Evolutionary conservation across 768 basidiomycete genomes (phyloP), one percentile per base, ranked within the genome.

Genomic region (Kwoniella shandongensis): DNA sequence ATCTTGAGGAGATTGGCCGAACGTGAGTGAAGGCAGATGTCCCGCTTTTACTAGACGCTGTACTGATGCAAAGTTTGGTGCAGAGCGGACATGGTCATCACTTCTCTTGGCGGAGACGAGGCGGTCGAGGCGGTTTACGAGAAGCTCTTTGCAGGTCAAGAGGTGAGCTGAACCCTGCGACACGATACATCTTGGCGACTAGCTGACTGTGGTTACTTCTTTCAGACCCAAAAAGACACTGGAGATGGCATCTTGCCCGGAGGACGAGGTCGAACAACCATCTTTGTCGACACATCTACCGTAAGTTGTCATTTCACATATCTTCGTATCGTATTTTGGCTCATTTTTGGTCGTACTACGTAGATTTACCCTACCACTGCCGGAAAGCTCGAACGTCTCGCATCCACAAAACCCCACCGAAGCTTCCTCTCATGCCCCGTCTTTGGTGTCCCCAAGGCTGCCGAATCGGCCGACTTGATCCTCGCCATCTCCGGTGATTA

Each of bases 271-370:
- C 46, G 57, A 69, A 75, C 79, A 63, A 91, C 86, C 73, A 87
- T 89, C 44, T 90, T 92, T 62, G 86, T 91, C 29, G 90, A 93
- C 65, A 89, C 87, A 12, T 85, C 85, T 77, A 93, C 90, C 2
- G 88, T 89, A 52, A 54, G 84, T 78, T n/a, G 41, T 13, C 26
- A 38, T 26, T 23, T 20, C 13, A 18, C 23, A 20, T 27, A 1
- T 20, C 50, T 57, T n/a, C n/a, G n/a, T n/a, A n/a, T n/a, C n/a
- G n/a, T n/a, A n/a, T n/a, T n/a, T n/a, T n/a, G n/a, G n/a, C 22
- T 26, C 18, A 29, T 44, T 26, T 47, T 52, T 49, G 42, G 35
- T 38, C 25, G 62, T 25, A 8, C 32, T 26, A 39, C 36, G 7
- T 48, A 61, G 60, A 68, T 77, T 32, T 77, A 70, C 72, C 77